These are phyloP conservation scores for Gracilaria gracilis DNA, from an alignment of 23 red algal genomes.

Conservation along the genomic window DNA sequence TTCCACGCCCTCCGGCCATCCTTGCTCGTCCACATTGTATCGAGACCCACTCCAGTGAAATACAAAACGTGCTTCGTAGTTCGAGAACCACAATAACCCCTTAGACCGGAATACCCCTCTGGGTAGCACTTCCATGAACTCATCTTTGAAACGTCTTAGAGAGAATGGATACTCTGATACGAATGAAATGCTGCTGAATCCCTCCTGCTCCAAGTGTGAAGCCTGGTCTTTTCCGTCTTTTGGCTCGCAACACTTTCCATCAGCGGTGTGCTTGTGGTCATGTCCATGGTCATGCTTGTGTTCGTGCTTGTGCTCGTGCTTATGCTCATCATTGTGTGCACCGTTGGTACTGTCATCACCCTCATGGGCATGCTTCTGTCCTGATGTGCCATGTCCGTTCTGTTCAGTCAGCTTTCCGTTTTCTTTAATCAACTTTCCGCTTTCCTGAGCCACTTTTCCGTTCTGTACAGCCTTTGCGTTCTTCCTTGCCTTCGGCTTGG, in stretches of 20 bases:
- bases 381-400: too few relatives aligned
- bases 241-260: slow-evolving; percentile 4
- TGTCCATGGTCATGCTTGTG: slow-evolving; percentile 50
- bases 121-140: slow-evolving; percentile 82
- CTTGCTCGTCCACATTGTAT: slow-evolving; percentile 80
- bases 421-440: neutral
- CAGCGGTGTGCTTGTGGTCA: slow-evolving; percentile 27
- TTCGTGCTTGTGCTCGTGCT: slow-evolving; percentile 18
- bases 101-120: slow-evolving; percentile 89
- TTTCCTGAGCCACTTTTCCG: neutral
- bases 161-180: slow-evolving; percentile 62
- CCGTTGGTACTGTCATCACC: neutral
- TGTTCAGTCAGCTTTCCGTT: neutral
- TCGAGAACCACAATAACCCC: slow-evolving; percentile 77
- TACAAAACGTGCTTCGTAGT: slow-evolving; percentile 74
- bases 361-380: neutral
- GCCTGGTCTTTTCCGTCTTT: slow-evolving; percentile 2
- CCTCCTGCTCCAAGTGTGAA: slow-evolving; percentile 80
- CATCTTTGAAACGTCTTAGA: slow-evolving; percentile 66
- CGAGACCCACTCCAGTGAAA: slow-evolving; percentile 85
- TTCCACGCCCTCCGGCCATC: slow-evolving; percentile 77
- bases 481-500: neutral
- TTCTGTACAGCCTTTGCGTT: neutral
- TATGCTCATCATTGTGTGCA: slow-evolving; percentile 28
- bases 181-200: slow-evolving; percentile 85